Evolutionary conservation across 2,329 filamentous ascomycete species (phyloP).

Genomic region (Xylariaceae sp.): DNA sequence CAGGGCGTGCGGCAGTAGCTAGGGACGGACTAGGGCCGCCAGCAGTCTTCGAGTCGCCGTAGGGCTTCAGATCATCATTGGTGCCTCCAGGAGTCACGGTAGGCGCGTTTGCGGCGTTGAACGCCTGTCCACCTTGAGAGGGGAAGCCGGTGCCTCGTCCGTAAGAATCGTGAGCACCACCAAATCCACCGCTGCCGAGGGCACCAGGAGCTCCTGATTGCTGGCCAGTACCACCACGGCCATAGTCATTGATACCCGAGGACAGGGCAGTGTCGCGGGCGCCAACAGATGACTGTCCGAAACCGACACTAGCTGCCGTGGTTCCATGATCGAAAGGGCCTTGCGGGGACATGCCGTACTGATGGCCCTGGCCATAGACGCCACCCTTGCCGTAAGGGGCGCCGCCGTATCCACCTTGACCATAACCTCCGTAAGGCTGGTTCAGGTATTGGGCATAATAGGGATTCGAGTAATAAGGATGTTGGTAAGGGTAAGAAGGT

Average conservation of each 20-base stretch:
- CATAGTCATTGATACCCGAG: conserved; percentile 50
- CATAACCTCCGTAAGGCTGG: conserved; percentile 46
- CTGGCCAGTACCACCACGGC: conserved; percentile 46
- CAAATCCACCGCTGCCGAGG: conserved; percentile 47
- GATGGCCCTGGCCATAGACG: conserved; percentile 49
- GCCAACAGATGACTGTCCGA: conserved; percentile 48
- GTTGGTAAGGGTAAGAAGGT: conserved; percentile 28
- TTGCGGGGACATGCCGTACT: conserved; percentile 52
- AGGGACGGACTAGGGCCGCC: conserved; percentile 54
- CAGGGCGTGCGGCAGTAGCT: conserved; percentile 49
- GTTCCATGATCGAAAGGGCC: conserved; percentile 52
- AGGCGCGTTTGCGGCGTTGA: conserved; percentile 46
- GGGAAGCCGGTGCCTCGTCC: conserved; percentile 50
- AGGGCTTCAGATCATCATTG: conserved; percentile 54
- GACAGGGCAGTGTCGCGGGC: conserved; percentile 47
- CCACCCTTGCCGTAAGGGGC: conserved; percentile 51
- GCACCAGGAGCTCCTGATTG: conserved; percentile 43
- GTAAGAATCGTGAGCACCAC: conserved; percentile 51
- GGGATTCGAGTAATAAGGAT: conserved; percentile 53
- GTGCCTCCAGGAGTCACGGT: conserved; percentile 38
- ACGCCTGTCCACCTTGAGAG: conserved; percentile 49
- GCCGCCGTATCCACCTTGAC: conserved; percentile 44
- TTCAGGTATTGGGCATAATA: conserved; percentile 57
- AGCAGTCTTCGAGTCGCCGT: conserved; percentile 49
- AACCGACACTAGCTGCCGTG: conserved; percentile 45